These are phyloP conservation scores for Aspergillus alliaceus DNA, from an alignment of 2,329 filamentous ascomycete species.

Conservation along the genomic window DNA sequence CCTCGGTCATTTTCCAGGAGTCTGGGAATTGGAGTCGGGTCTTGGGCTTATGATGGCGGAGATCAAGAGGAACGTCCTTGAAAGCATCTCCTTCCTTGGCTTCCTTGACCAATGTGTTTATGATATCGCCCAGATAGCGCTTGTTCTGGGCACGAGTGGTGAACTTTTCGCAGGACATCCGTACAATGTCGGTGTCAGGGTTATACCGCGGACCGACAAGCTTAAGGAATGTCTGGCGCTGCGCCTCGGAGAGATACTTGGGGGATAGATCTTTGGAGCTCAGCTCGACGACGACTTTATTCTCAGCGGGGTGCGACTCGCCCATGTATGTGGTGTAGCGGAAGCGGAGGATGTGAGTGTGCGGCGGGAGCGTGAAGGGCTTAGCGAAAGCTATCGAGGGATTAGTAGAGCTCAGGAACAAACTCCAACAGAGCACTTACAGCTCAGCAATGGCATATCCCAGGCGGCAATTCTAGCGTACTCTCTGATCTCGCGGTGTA, in stretches of 20 bases:
- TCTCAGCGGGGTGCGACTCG: constrained; percentile 84
- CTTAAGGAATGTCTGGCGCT: constrained; percentile 82
- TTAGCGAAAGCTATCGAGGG: constrained; percentile 70
- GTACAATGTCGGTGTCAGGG: constrained; percentile 74
- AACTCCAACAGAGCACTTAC: constrained; percentile 55
- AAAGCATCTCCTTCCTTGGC: constrained; percentile 84
- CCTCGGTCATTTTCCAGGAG: constrained; percentile 75
- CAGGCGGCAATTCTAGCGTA: constrained; percentile 86
- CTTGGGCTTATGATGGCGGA: constrained; percentile 76
- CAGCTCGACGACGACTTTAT: constrained; percentile 94
- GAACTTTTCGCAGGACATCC: constrained; percentile 88
- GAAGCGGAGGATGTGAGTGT: constrained; percentile 76
- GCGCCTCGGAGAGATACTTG: constrained; percentile 60
- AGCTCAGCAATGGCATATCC: constrained; percentile 89
- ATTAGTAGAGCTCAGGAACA: not conserved
- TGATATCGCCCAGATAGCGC: constrained; percentile 79
- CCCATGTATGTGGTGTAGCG: constrained; percentile 97
- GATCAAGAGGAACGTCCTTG: constrained; percentile 84
- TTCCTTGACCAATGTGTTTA: constrained; percentile 70
- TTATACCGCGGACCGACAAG: constrained; percentile 84
- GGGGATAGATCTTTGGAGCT: constrained; percentile 66
- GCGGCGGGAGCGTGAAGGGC: constrained; percentile 71
- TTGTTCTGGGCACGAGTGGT: constrained; percentile 94
- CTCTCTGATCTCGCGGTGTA: constrained; percentile 83
- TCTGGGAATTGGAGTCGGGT: constrained; percentile 70